Evolutionary conservation across 306 rosid species (phyloP), one percentile per base, ranked within the genome.

Genomic region (Castanea sativa): DNA sequence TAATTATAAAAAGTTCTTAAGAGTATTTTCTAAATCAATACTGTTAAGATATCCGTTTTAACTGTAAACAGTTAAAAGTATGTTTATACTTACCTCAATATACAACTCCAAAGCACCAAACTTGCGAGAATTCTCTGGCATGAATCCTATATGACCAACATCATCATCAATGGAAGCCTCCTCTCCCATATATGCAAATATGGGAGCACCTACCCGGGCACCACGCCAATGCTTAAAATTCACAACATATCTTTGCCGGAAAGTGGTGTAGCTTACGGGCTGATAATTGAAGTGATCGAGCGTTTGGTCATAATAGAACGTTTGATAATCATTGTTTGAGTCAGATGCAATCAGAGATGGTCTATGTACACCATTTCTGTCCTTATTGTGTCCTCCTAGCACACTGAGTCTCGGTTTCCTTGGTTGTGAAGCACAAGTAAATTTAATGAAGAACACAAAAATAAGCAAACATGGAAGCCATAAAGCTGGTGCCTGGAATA

Each of bases 211-310:
- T 7, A 75, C 55, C 7, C 85, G 85, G 9, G 88, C 76, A 6
- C 96, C 92, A 75, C 86, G 88, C 97, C 97, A 93, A 4, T 89
- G 73, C 69, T 85, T 91, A 58, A 77, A 88, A 78, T 91, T 89
- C 73, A 91, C 72, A 16, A 93, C 4, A 79, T 91, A 93, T 78
- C 91, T 83, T 78, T 89, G 94, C 4, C 32, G 78, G 69, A 93
- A 93, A 8, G 78, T 89, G 15, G 45, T 63, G 83, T 84, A 93
- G 80, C 94, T 93, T 55, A 89, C 85, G 0, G 85, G 81, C 71
- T 81, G 83, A 67, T 89, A 91, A 64, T 91, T 93, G 89, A 91
- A 93, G 79, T 93, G 96, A 81, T 91, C 97, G 0, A 93, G 83
- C 11, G 83, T 82, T 69, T 91, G 94, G 27, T 71, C 84, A 83